These are phyloP conservation scores for Imleria badia DNA, from an alignment of 768 basidiomycete species.

Conservation along the genomic window DNA sequence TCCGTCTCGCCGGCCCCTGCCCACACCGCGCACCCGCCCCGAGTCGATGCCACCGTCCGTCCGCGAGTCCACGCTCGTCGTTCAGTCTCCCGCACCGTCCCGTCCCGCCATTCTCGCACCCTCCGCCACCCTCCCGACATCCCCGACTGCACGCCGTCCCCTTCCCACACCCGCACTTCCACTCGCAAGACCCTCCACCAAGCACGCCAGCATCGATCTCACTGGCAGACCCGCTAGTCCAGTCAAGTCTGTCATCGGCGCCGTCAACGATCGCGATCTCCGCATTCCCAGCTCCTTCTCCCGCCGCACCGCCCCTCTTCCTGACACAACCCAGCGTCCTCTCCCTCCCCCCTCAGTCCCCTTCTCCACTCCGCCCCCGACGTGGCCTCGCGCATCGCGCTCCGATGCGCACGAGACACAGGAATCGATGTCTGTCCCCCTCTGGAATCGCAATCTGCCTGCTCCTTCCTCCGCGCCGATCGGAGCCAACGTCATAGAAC, in stretches of 20 bases:
- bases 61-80: constrained; percentile 21
- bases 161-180: constrained; percentile 20
- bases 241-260: constrained; percentile 12
- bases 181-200: constrained; percentile 1
- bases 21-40: constrained; percentile 29
- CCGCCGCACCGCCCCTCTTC: constrained; percentile 18
- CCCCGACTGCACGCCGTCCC: constrained; percentile 22
- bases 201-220: constrained; percentile 28
- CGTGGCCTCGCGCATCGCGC: constrained; percentile 9
- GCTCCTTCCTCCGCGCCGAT: constrained; percentile 17
- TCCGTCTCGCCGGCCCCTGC: constrained; percentile 28
- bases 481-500: constrained; percentile 18
- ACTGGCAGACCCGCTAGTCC: constrained; percentile 20
- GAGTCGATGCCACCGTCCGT: constrained; percentile 23
- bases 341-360: neutral
- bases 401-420: constrained; percentile 9
- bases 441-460: constrained; percentile 43
- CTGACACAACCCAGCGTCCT: constrained; percentile 4
- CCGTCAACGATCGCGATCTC: constrained; percentile 20
- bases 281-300: constrained; percentile 25
- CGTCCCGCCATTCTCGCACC: constrained; percentile 29
- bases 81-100: constrained; percentile 33
- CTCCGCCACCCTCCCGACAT: constrained; percentile 16
- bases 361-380: constrained; percentile 12
- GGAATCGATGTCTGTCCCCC: constrained; percentile 38